Conservation (phyloP, 768 basidiomycete genomes). For the Pleurotus platypus region DNA sequence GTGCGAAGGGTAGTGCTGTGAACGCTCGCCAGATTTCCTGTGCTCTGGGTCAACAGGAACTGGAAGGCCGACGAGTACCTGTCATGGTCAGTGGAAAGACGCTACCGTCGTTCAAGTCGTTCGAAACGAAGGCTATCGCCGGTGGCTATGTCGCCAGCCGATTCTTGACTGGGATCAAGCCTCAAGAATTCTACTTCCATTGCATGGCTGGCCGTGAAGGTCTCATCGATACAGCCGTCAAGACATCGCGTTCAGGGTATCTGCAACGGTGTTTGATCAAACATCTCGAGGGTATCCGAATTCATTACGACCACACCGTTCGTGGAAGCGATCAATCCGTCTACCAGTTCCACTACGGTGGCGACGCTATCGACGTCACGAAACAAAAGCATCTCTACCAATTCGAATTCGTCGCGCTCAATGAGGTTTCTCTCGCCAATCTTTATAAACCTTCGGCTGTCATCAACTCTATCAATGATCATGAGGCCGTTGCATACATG, state of each 20-base stretch:
- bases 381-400: constrained; percentile 94
- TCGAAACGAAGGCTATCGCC: constrained; percentile 97
- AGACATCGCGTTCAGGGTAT: constrained; percentile 97
- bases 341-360: constrained; percentile 96
- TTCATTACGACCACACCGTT: constrained; percentile 98
- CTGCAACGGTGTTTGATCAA: constrained; percentile 98
- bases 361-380: constrained; percentile 94
- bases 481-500: constrained; percentile 74
- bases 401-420: constrained; percentile 91
- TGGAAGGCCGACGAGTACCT: constrained; percentile 97
- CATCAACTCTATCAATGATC: constrained; percentile 55
- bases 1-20: constrained; percentile 96
- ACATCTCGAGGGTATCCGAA: constrained; percentile 92
- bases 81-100: constrained; percentile 99
- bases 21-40: constrained; percentile 99
- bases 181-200: constrained; percentile 99
- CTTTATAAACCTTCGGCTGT: constrained; percentile 63
- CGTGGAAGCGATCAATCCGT: constrained; percentile 91
- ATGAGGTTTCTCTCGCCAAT: constrained; percentile 75
- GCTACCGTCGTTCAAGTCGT: constrained; percentile 91
- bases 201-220: constrained; percentile 99
- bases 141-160: constrained; percentile 98
- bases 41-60: constrained; percentile 92
- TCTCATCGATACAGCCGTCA: constrained; percentile 98
- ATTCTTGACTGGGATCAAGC: constrained; percentile 96